phyloP scores from a whole-genome alignment of 345 rosid genomes.

The Barbarea vulgaris region DNA sequence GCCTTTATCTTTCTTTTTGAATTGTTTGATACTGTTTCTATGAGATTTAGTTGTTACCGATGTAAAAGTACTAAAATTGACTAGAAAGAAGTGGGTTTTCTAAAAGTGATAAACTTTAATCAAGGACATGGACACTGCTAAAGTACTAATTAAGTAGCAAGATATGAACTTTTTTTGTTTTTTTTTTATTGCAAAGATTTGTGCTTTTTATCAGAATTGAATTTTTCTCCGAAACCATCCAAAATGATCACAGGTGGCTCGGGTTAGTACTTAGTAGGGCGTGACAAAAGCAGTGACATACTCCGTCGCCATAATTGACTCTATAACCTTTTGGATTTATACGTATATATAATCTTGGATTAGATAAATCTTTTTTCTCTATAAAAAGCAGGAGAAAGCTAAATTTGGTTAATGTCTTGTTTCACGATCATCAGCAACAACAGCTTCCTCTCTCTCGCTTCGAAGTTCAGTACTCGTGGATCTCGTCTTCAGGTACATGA shows the following conservation, averaged over 20 bases:
- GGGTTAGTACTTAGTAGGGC: slow-evolving; percentile 4
- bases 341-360: slow-evolving; percentile 11
- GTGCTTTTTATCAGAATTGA: background rate
- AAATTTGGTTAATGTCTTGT: slow-evolving; percentile 31
- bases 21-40: background rate
- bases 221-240: background rate
- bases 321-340: background rate
- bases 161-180: background rate
- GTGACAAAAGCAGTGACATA: slow-evolving; percentile 41
- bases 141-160: background rate
- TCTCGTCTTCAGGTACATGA: slow-evolving; percentile 40
- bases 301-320: slow-evolving; percentile 24
- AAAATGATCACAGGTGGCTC: slow-evolving; percentile 7
- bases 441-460: slow-evolving; percentile 30
- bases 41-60: background rate
- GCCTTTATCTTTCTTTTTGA: background rate
- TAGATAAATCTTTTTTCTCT: background rate
- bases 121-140: background rate
- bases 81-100: slow-evolving; percentile 7
- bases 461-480: slow-evolving; percentile 27
- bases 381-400: background rate
- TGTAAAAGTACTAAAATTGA: background rate
- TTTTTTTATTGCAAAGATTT: slow-evolving; percentile 3
- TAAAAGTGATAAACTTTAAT: background rate
- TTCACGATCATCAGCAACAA: slow-evolving; percentile 23